Evolutionary conservation across 1,284 basidiomycete species (phyloP).

Genomic region (Chondrostereum purpureum): DNA sequence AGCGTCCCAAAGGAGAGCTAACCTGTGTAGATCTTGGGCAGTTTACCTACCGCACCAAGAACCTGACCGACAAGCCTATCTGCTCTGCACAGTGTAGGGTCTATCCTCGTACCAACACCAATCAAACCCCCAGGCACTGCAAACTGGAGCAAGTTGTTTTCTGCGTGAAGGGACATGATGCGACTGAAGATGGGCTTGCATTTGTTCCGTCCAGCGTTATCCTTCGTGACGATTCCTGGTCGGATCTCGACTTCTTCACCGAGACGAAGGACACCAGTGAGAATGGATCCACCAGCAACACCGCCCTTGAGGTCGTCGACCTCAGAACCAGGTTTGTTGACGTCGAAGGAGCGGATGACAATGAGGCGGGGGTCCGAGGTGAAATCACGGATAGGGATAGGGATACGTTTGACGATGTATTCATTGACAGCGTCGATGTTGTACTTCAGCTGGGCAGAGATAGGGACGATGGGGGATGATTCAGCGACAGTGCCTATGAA

Average conservation of each 20-base stretch:
- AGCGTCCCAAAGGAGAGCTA: constrained; percentile 16
- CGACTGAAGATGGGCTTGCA: constrained; percentile 93
- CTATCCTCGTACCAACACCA: constrained; percentile 95
- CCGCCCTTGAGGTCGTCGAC: constrained; percentile 97
- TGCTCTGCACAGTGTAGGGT: constrained; percentile 94
- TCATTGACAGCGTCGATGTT: constrained; percentile 99
- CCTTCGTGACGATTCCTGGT: constrained; percentile 96
- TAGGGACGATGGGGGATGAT: constrained; percentile 95
- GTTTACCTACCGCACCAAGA: constrained; percentile 86
- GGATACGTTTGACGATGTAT: constrained; percentile 96
- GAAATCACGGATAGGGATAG: constrained; percentile 92
- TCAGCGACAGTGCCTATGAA: constrained; percentile 87
- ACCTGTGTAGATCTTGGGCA: constrained; percentile 93
- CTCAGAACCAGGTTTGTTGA: constrained; percentile 98
- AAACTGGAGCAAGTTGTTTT: constrained; percentile 91
- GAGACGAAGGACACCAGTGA: constrained; percentile 86
- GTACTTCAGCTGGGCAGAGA: constrained; percentile 97
- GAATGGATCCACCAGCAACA: constrained; percentile 94
- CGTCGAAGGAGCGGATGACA: constrained; percentile 99
- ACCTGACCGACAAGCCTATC: constrained; percentile 97
- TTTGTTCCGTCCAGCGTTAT: constrained; percentile 82
- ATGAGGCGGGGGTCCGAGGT: constrained; percentile 88
- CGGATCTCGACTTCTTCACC: constrained; percentile 97
- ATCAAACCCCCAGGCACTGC: constrained; percentile 97
- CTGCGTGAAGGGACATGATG: constrained; percentile 89